Conservation (phyloP, 1,284 basidiomycete species). For the Lentinus polychrous region DNA sequence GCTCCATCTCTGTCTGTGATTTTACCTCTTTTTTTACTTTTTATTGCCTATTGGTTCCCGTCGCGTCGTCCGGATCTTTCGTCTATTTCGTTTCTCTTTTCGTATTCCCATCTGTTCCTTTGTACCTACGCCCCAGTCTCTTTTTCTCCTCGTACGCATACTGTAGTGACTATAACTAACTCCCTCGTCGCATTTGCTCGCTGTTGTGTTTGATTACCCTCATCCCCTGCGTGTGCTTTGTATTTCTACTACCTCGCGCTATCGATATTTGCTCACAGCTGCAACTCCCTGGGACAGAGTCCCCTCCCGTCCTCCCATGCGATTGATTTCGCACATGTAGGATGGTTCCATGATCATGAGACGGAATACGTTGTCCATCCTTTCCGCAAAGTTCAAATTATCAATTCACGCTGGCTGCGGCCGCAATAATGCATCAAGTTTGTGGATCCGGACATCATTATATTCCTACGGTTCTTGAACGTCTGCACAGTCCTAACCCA, state of each 20-base stretch:
- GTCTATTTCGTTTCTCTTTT: too few species aligned
- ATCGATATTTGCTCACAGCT: neutral
- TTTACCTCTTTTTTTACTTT: constrained; percentile 3
- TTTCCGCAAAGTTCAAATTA: too few species aligned
- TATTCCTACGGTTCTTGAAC: too few species aligned
- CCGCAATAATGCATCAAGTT: too few species aligned
- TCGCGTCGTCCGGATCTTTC: neutral
- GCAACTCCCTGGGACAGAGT: constrained; percentile 8
- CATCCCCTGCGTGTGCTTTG: neutral
- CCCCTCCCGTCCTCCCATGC: too few species aligned
- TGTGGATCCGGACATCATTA: too few species aligned
- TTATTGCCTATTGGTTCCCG: constrained; percentile 2
- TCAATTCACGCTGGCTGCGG: too few species aligned
- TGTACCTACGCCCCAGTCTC: neutral
- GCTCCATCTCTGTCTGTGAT: neutral
- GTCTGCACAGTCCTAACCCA: too few species aligned
- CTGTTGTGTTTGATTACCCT: constrained; percentile 1
- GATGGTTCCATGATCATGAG: too few species aligned
- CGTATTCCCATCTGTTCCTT: neutral
- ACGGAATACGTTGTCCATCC: too few species aligned
- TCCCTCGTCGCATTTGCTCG: constrained; percentile 3
- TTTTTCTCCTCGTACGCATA: neutral
- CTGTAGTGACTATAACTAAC: constrained; percentile 2
- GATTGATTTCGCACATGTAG: too few species aligned
- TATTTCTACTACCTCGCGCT: neutral